Evolutionary conservation across 805 yeast species (phyloP), one percentile per base, ranked within the genome.

Genomic region (Ogataea dorogensis): DNA sequence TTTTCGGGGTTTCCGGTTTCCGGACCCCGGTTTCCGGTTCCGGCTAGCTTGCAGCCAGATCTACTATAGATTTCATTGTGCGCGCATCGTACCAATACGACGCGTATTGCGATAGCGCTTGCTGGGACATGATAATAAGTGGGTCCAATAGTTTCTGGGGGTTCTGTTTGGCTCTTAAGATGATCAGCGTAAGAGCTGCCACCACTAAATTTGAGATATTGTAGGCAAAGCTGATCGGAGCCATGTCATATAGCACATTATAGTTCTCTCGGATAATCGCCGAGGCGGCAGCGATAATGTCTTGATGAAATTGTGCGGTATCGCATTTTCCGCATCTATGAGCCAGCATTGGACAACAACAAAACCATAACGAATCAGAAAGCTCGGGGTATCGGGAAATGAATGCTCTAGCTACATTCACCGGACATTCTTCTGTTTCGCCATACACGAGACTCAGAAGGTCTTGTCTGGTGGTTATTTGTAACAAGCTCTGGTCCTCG

Each of bases 271-370:
- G 23, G 16, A 43, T 8, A 15, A 44, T 32, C 7, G 42, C 32
- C 7, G 25, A 25, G 14, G 28, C 28, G 3, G 39, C 15, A n/a
- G n/a, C n/a, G n/a, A n/a, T n/a, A n/a, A n/a, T n/a, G n/a, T n/a
- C n/a, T 6, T 37, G 28, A 6, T 7, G 12, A 6, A 27, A 28
- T 11, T 15, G 9, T 11, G n/a, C 11, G 7, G 21, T 17, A 3
- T 14, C 24, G 35, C 51, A 46, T 1, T 34, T 22, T 14, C 16
- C 5, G 23, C 53, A 49, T 14, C 23, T 24, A 22, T 49, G 50
- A 17, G 38, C 33, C 8, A 49, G 26, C 14, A 49, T n/a, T 9
- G 47, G 42, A 2, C 46, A 38, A 14, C 40, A 24, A 5, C 40
- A 24, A 9, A 47, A 20, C 44, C 44, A 46, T 12, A 40, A 12